Evolutionary conservation across 2,329 filamentous ascomycete species (phyloP), one percentile per base, ranked within the genome.

Genomic region (Fusarium citri): DNA sequence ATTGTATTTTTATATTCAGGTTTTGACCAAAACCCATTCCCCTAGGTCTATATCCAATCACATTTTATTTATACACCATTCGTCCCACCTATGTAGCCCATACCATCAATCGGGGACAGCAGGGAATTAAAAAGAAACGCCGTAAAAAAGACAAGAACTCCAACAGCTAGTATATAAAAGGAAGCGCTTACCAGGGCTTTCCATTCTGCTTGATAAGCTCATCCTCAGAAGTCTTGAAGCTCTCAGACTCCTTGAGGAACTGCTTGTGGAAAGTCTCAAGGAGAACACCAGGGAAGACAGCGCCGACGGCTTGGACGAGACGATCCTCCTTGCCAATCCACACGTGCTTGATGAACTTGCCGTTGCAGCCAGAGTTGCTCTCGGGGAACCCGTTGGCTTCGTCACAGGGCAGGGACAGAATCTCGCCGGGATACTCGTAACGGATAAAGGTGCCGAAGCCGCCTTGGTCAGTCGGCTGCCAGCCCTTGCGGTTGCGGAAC

Each of bases 321-420:
- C 78, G 75, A 46, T 76, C 71, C 45, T 76, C 64, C 72, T 84
- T 84, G 64, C 79, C 78, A 3, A 78, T 81, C 82, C 82, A 84
- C 31, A 83, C 69, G 64, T 84, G 82, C 64, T 81, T 79, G 63
- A 84, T 79, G 61, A 83, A 81, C 40, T 76, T 76, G 28, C 82
- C 82, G 12, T 78, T 63, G 66, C 82, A 84, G 8, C 77, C 79
- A 1, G 76, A 76, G 25, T 74, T 68, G 48, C 77, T 79, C 71
- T 82, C 76, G 22, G 80, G 80, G 66, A 79, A 83, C 14, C 82
- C 82, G 64, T 84, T 84, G 61, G 82, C 82, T 66, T 84, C 82
- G 18, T 69, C 75, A 58, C 82, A 83, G 5, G 78, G 77, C 15
- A 83, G 76, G 28, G 78, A 77, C 43, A 76, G 76, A 59, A 84